Evolutionary conservation across 1,139 yeast species (phyloP).

Genomic region (Yamadazyma pseudoaaseri): DNA sequence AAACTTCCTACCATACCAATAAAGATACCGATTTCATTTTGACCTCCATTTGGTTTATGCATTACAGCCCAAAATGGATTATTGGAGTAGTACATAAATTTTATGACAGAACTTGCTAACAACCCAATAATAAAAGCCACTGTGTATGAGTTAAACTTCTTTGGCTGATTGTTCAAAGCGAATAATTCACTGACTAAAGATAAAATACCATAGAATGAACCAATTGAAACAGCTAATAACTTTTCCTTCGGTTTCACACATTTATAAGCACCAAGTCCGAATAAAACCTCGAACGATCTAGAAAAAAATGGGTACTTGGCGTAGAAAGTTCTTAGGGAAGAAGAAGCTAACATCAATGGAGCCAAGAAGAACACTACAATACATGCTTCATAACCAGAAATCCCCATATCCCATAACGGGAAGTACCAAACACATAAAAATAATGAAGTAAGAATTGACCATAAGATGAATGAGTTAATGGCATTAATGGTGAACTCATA

Average conservation of each 20-base stretch:
- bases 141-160: slow-evolving; percentile 50
- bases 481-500: slow-evolving; percentile 46
- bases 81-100: slow-evolving; percentile 75
- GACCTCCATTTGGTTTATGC: slow-evolving; percentile 85
- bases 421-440: slow-evolving; percentile 93
- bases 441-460: slow-evolving; percentile 80
- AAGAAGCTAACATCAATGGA: slow-evolving; percentile 56
- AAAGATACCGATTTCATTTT: slow-evolving; percentile 68
- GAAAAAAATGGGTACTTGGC: slow-evolving; percentile 43
- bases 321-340: slow-evolving; percentile 47
- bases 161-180: slow-evolving; percentile 40
- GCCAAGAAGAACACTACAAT: slow-evolving; percentile 53
- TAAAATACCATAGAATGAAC: slow-evolving; percentile 61
- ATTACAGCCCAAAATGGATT: slow-evolving; percentile 97
- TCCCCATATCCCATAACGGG: slow-evolving; percentile 98
- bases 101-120: slow-evolving; percentile 67
- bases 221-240: slow-evolving; percentile 63
- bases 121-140: slow-evolving; percentile 72
- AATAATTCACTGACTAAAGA: slow-evolving; percentile 59
- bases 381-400: slow-evolving; percentile 87
- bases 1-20: slow-evolving; percentile 67
- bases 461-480: slow-evolving; percentile 68
- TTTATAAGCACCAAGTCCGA: slow-evolving; percentile 77
- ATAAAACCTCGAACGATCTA: slow-evolving; percentile 54
- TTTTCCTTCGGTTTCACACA: slow-evolving; percentile 67